These are phyloP conservation scores for Apiospora malaysiana DNA, from an alignment of 2,329 filamentous ascomycete species.

Conservation along the genomic window DNA sequence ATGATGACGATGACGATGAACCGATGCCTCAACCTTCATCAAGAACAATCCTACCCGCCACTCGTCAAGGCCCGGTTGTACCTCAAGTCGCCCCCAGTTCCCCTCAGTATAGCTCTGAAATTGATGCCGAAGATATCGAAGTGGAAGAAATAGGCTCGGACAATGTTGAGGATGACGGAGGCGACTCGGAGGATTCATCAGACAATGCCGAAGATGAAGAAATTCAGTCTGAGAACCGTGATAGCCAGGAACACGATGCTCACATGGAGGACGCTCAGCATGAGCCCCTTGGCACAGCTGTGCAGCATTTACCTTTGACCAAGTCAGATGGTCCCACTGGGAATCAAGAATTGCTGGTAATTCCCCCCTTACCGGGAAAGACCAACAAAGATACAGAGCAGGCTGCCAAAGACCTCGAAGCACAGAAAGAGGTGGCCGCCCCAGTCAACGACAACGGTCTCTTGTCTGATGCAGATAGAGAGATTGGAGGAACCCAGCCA, in stretches of 20 bases:
- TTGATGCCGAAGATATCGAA: constrained; percentile 35
- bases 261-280: neutral
- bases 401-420: neutral
- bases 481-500: neutral
- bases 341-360: neutral
- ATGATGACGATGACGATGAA: constrained; percentile 32
- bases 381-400: neutral
- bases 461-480: neutral
- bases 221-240: neutral
- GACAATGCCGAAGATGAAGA: neutral
- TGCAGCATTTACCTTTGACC: neutral
- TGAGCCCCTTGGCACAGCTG: neutral
- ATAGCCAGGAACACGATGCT: neutral
- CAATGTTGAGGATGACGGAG: constrained; percentile 24
- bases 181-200: neutral
- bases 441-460: neutral
- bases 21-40: neutral
- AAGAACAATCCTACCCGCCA: neutral
- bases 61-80: neutral
- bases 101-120: constrained; percentile 19
- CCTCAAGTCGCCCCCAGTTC: constrained; percentile 1
- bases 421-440: neutral
- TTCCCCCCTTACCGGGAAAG: neutral
- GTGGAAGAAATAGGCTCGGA: constrained; percentile 25
- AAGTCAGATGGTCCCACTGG: neutral